Percentiles rank a stretch among this genome's conserved stretches.
These are phyloP conservation scores for Fonsecaea monophora DNA, from an alignment of 2,329 filamentous ascomycete species.

Conservation along the genomic window DNA sequence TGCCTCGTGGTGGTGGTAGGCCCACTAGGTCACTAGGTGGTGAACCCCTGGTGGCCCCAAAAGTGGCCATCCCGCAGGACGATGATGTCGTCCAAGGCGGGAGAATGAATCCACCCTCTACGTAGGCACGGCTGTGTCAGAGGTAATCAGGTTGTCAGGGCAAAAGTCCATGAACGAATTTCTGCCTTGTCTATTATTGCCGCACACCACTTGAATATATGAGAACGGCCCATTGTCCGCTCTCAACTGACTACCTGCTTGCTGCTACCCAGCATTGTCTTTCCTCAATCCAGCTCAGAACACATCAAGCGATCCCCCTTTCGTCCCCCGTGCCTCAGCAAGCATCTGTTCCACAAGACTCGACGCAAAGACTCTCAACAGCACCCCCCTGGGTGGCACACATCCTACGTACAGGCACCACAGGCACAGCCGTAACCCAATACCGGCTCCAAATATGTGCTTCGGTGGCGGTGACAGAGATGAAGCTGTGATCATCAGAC, in stretches of 20 bases:
- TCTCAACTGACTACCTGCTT: neutral
- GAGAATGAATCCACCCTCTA: neutral
- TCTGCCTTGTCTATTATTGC: slow-evolving; percentile 6
- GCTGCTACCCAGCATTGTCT: neutral
- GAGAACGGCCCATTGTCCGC: neutral
- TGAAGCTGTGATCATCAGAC: slow-evolving; percentile 33
- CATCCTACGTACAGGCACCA: neutral
- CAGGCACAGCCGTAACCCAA: neutral
- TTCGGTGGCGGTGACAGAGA: slow-evolving; percentile 33
- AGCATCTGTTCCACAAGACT: neutral
- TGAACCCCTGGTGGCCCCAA: slow-evolving; percentile 19
- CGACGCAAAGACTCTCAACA: neutral
- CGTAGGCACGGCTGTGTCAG: neutral
- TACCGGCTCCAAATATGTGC: slow-evolving; percentile 30
- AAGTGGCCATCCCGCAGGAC: slow-evolving; percentile 18
- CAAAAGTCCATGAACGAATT: slow-evolving; percentile 11
- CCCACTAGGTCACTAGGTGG: neutral
- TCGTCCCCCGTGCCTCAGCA: neutral
- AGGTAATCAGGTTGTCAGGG: slow-evolving; percentile 20
- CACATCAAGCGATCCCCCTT: neutral
- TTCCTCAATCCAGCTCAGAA: neutral
- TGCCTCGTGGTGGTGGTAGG: neutral
- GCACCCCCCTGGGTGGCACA: neutral
- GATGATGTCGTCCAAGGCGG: slow-evolving; percentile 31
- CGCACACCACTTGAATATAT: neutral